Evolutionary conservation across 2,329 filamentous ascomycete genomes (phyloP), one percentile per base, ranked within the genome.

Genomic region (Pleomassaria siparia): DNA sequence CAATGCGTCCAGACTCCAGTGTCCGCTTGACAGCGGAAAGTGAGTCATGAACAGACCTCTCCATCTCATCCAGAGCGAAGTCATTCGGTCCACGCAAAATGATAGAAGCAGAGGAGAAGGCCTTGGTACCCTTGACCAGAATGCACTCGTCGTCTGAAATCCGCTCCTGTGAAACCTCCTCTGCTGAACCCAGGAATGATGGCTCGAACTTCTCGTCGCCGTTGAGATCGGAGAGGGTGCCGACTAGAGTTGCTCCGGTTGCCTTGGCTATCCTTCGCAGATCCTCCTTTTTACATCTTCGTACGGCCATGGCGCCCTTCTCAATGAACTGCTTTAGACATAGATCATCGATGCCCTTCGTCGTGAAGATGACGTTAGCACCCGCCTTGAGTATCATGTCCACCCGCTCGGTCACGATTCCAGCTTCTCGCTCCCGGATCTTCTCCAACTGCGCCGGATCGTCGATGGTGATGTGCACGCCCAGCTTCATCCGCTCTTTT

Each of bases 71-170:
- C 24, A 99, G 84, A 51, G 90, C 89, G 76, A 88, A 97, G 73
- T 99, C 94, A 74, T 99, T 97, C 60, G 94, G 82, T 37, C 94
- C 94, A 49, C 94, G 89, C 44, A 99, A 87, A 60, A 99, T 95
- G 73, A 96, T 91, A 15, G 94, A 99, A 24, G 94, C 91, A 6
- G 91, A 95, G 2, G 88, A 94, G 75, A 94, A 90, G 22, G 88
- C 83, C 78, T 96, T 97, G 65, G 94, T 96, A 46, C 92, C 92
- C 80, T 94, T 96, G 70, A 99, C 82, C 55, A 99, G 77, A 58
- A 99, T 99, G 74, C 92, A 97, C 78, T 99, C 94, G 62, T 99
- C 94, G 65, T 99, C 94, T 2, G 94, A 97, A 70, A 99, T 97
- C 66, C 92, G 88, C 79, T 97, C 94, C 74, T 99, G 94, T n/a